Percentiles rank a stretch among this genome's conserved stretches.
These are phyloP conservation scores for Solanum habrochaites DNA, from an alignment of 257 asterid species.

Conservation along the genomic window DNA sequence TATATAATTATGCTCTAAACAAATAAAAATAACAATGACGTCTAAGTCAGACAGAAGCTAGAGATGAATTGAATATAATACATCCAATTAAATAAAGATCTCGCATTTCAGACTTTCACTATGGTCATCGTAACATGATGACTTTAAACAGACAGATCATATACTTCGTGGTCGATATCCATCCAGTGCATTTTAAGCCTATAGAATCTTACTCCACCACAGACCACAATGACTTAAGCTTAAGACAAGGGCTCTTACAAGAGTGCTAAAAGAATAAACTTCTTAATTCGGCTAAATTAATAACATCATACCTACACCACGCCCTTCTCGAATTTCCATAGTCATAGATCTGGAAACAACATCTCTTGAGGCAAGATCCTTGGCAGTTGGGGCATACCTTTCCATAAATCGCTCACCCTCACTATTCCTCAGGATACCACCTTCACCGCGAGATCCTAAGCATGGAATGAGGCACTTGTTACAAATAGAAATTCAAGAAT, in stretches of 20 bases:
- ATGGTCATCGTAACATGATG: neutral
- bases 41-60: neutral
- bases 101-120: neutral
- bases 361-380: slow-evolving; percentile 99
- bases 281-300: neutral
- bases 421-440: slow-evolving; percentile 93
- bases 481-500: neutral
- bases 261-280: neutral
- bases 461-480: neutral
- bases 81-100: neutral
- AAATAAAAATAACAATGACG: neutral
- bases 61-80: neutral
- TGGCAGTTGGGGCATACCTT: slow-evolving; percentile 97
- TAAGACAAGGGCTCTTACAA: neutral
- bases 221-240: neutral
- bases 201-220: neutral
- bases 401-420: slow-evolving; percentile 99
- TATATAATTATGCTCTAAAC: neutral
- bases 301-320: slow-evolving; percentile 77
- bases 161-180: neutral
- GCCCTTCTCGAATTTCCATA: slow-evolving; percentile 99
- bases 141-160: neutral
- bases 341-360: slow-evolving; percentile 99
- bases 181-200: neutral
- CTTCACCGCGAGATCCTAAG: slow-evolving; percentile 98